These are phyloP conservation scores for Talaromyces rugulosus DNA, from an alignment of 2,329 filamentous ascomycete species.

Conservation along the genomic window DNA sequence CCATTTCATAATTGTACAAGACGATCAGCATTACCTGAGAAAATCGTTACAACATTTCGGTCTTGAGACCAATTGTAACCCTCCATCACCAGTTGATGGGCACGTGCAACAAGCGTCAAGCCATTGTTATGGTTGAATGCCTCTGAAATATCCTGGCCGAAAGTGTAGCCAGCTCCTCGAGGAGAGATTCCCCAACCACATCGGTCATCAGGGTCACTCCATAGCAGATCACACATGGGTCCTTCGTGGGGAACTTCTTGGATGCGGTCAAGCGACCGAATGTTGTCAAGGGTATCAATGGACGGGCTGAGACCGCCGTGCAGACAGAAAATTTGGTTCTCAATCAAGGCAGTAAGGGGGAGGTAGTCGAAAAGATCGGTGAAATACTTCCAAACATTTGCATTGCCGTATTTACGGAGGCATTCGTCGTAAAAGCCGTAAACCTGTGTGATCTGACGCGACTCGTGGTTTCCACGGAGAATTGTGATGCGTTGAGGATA, in stretches of 20 bases:
- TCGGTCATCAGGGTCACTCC: conserved; percentile 96
- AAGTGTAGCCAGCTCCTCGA: conserved; percentile 90
- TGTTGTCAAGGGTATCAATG: conserved; percentile 93
- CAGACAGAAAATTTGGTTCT: conserved; percentile 98
- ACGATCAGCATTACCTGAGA: conserved; percentile 65
- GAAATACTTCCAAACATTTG: conserved; percentile 99
- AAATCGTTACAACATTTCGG: conserved; percentile 96
- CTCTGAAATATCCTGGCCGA: conserved; percentile 95
- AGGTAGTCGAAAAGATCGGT: conserved; percentile 99
- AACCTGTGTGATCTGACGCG: conserved; percentile 96
- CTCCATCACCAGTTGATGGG: conserved; percentile 98
- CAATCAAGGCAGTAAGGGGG: conserved; percentile 91
- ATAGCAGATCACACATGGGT: conserved; percentile 95
- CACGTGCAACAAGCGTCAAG: conserved; percentile 88
- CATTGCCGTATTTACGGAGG: conserved; percentile 96
- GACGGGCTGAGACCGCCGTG: conserved; percentile 96
- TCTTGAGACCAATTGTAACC: conserved; percentile 99
- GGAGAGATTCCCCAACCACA: conserved; percentile 96
- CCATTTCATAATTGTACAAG: background rate
- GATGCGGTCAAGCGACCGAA: conserved; percentile 88
- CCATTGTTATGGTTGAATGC: conserved; percentile 99
- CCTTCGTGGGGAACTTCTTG: conserved; percentile 98
- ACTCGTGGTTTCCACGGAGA: conserved; percentile 97
- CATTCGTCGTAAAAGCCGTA: conserved; percentile 99
- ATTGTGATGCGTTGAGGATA: conserved; percentile 98